Evolutionary conservation across 2,329 filamentous ascomycete genomes (phyloP), one percentile per base, ranked within the genome.

Genomic region (Talaromyces marneffei): DNA sequence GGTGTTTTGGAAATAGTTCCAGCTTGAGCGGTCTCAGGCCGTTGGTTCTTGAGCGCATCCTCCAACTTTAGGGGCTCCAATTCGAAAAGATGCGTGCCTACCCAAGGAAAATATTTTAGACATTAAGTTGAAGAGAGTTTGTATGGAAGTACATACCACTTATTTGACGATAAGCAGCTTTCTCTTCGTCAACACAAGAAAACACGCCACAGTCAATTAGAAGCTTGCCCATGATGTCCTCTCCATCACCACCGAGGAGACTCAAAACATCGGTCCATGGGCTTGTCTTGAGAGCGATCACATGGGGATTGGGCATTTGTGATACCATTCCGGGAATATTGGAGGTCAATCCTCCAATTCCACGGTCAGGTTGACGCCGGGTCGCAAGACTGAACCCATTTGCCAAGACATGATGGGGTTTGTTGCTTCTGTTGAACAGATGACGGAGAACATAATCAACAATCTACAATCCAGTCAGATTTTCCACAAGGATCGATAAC

Each of bases 191-290:
- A 10, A 95, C 74, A 3, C 83, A 76, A 12, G 84, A 68, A 70
- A 94, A 99, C 5, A 97, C 77, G 6, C 89, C 88, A 72, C 87
- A 90, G 63, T 94, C 85, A 2, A 92, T 74, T 4, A 97, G 79
- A 62, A 96, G 77, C 66, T 89, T 83, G 57, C 90, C 82, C 84
- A 97, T 91, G 63, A 93, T 86, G 25, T 81, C 80, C 64, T 95
- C 89, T 2, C 90, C 90, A 53, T 85, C 85, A 63, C 82, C 82
- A 0, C 93, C 94, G 10, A 97, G 77, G 4, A 96, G 76, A 27
- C 82, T 80, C 18, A 95, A 82, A 10, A 97, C 71, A 61, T 88
- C 83, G 12, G 87, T 85, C 94, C 94, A 99, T 40, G 88, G 84
- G 6, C 79, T 73, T 25, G 80, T 74, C 72, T 89, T 95, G 57